A percentile compares a stretch with the other conserved stretches of the same genome.
Evolutionary conservation across 2,329 filamentous ascomycete species (phyloP).

Genomic region (Colletotrichum siamense): DNA sequence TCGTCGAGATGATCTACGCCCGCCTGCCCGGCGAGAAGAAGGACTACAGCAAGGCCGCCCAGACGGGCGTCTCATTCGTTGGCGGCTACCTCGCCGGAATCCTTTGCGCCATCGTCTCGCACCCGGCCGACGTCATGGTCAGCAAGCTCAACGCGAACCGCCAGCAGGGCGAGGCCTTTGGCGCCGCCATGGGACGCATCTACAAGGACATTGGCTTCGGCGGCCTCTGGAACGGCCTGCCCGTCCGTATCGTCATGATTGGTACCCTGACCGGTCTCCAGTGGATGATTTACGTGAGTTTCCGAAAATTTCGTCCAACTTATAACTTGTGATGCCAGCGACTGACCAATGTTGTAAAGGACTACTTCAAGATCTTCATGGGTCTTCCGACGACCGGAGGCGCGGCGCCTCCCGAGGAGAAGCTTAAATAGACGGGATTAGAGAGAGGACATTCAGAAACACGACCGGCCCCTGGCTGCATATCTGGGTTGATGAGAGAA

Average conservation of each 20-base stretch:
- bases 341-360: conserved; percentile 46
- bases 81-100: conserved; percentile 89
- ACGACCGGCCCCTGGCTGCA: neutral
- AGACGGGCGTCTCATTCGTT: conserved; percentile 85
- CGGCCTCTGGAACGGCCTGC: conserved; percentile 92
- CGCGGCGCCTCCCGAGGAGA: conserved; percentile 56
- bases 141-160: conserved; percentile 88
- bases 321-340: neutral
- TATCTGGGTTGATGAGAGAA: neutral
- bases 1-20: conserved; percentile 84
- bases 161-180: conserved; percentile 78
- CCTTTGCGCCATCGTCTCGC: conserved; percentile 81
- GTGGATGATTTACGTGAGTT: conserved; percentile 89
- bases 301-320: neutral
- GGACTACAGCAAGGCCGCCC: conserved; percentile 80
- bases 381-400: conserved; percentile 85
- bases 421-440: conserved; percentile 35
- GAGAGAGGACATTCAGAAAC: neutral
- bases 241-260: conserved; percentile 88
- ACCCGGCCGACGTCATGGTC: conserved; percentile 88
- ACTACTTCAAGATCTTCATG: conserved; percentile 92
- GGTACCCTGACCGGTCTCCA: conserved; percentile 82
- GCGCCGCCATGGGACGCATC: conserved; percentile 77
- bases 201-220: conserved; percentile 86
- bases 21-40: conserved; percentile 77